Percentiles rank a stretch among this genome's conserved stretches.
phyloP scores from a whole-genome alignment of 495 filamentous ascomycete genomes.

The Aspergillus cristatus region DNA sequence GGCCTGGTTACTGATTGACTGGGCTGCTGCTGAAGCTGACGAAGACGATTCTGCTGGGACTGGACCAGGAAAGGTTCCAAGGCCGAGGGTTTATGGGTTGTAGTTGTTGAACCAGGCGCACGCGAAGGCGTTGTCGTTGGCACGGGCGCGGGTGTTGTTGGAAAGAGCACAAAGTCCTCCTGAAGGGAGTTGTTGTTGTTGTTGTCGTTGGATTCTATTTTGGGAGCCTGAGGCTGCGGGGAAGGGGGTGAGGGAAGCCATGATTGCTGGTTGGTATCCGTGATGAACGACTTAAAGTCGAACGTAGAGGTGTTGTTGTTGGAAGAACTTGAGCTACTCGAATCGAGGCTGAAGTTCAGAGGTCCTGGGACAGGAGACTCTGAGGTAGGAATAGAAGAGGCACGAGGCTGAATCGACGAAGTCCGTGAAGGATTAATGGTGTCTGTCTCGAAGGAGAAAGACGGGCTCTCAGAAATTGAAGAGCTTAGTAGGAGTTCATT shows the following conservation, averaged over 20 bases:
- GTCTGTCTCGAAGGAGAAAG: slow-evolving; percentile 41
- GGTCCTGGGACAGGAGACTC: slow-evolving; percentile 40
- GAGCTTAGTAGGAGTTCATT: slow-evolving; percentile 47
- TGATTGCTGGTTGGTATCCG: slow-evolving; percentile 54
- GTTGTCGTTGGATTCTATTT: slow-evolving; percentile 26
- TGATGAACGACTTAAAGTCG: slow-evolving; percentile 54
- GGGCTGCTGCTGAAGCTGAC: slow-evolving; percentile 28
- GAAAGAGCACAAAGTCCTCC: slow-evolving; percentile 42
- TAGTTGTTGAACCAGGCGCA: slow-evolving; percentile 27
- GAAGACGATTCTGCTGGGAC: slow-evolving; percentile 26
- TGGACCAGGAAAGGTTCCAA: slow-evolving; percentile 25
- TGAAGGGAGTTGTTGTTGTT: slow-evolving; percentile 16
- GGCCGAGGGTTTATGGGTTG: slow-evolving; percentile 30
- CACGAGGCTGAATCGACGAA: slow-evolving; percentile 22
- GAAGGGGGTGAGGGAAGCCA: slow-evolving; percentile 50
- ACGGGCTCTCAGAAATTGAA: slow-evolving; percentile 21
- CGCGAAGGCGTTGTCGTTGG: slow-evolving; percentile 21
- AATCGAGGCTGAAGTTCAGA: slow-evolving; percentile 48
- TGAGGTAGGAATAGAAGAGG: slow-evolving; percentile 29
- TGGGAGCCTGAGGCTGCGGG: slow-evolving; percentile 35
- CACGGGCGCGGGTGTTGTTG: no score
- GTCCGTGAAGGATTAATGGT: slow-evolving; percentile 39
- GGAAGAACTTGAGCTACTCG: slow-evolving; percentile 45
- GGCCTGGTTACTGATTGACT: slow-evolving; percentile 29
- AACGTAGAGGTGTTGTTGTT: slow-evolving; percentile 35